Base-by-base conservation (phyloP, 345 rosid genomes). In the Gossypium bickii region DNA sequence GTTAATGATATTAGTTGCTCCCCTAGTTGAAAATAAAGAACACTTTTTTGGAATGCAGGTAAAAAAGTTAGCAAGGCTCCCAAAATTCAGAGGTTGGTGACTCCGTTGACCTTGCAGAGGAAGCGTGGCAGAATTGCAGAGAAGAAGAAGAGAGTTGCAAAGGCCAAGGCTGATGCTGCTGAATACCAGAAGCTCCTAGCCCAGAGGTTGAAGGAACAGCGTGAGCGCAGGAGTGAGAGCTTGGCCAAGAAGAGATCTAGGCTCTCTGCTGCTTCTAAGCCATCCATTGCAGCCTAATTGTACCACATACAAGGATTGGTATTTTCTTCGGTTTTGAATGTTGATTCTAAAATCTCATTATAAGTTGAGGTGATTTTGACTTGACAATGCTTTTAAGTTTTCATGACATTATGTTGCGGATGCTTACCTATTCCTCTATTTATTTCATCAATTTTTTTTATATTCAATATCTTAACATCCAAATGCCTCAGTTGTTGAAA, bases 141-240 rank as follows among this genome's bases (percentile, higher is more conserved):
- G 53, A 93, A 93, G 88, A 93, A 93, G 91, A 89, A 85, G 90
- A 88, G 91, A 77, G 86, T 89, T 56, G 88, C 90, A 1, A 93
- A 91, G 93, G 92, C 98, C 67, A 88, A 89, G 90, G 67, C 98
- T 8, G 98, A 91, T 41, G 98, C 98, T 0, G 98, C 94, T 0
- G 97, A 91, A 41, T 93, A 91, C 82, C 97, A 91, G 85, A 93
- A 87, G 75, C 98, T 93, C 80, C 97, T 93, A 17, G 94, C 93
- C 27, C 79, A 87, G 20, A 83, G 98, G 73, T 83, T 93, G 79
- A 93, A 91, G 91, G 94, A 93, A 76, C 98, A 91, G 82, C 82
- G 97, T 5, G 94, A 88, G 24, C 91, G 90, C 60, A 87, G 94
- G 18, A 93, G 98, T 61, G 94, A 93, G 85, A 93, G 97, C 81